Evolutionary conservation across 1,139 yeast species (phyloP).

Genomic region (Geotrichum aggregatum): DNA sequence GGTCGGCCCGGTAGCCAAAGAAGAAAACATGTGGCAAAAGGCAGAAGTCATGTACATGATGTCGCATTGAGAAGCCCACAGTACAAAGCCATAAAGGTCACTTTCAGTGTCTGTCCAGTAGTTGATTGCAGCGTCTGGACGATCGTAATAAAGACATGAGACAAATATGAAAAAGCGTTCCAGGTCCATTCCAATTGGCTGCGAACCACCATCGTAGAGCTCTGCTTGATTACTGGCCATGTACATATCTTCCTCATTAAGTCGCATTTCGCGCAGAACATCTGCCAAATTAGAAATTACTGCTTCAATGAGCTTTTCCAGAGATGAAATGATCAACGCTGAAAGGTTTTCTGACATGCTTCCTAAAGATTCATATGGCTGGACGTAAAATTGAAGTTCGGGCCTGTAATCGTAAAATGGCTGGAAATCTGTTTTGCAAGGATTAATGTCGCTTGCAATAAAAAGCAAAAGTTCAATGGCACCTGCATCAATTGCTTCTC

Average conservation of each 20-base stretch:
- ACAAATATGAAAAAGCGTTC: conserved; percentile 82
- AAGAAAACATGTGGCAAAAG: conserved; percentile 71
- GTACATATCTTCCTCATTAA: conserved; percentile 78
- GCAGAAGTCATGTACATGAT: conserved; percentile 82
- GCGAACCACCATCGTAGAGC: conserved; percentile 25
- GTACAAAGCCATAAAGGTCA: conserved; percentile 66
- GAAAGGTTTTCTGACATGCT: conserved; percentile 26
- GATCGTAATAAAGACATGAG: conserved; percentile 60
- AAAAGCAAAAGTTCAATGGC: conserved; percentile 77
- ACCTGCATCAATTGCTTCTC: conserved; percentile 58
- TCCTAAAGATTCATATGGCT: conserved; percentile 25
- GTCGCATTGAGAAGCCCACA: conserved; percentile 84
- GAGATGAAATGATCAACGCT: conserved; percentile 23
- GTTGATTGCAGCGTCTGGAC: conserved; percentile 55
- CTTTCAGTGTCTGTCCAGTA: conserved; percentile 73
- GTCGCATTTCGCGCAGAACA: conserved; percentile 71
- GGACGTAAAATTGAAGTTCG: conserved; percentile 53
- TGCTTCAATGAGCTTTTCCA: conserved; percentile 49
- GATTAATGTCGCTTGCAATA: conserved; percentile 62
- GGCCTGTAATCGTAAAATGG: conserved; percentile 56
- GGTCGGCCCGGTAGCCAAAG: conserved; percentile 60
- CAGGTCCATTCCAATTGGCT: conserved; percentile 67
- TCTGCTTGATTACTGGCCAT: conserved; percentile 45
- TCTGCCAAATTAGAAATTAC: conserved; percentile 74
- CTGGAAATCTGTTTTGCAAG: conserved; percentile 37